Conservation (phyloP, 2,329 filamentous ascomycete species). For the Aplosporella prunicola region DNA sequence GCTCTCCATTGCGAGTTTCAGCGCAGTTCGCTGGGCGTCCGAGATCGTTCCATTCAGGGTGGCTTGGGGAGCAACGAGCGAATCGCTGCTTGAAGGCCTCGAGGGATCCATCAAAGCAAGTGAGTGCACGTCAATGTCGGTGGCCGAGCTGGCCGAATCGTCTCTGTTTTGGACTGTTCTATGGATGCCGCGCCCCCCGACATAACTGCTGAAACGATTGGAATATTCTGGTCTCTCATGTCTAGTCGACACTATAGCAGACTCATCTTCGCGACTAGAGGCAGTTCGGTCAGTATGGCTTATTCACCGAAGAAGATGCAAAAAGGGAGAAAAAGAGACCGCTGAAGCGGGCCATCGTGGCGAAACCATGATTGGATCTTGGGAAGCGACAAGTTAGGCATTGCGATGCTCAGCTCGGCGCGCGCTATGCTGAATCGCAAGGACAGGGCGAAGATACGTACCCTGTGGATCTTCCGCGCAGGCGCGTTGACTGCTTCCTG, state of each 20-base stretch:
- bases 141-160: constrained; percentile 3
- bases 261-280: too few relatives aligned
- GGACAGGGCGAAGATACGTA: neutral
- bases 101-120: constrained; percentile 3
- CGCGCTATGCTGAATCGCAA: too few relatives aligned
- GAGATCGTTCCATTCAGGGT: neutral
- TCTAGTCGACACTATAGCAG: too few relatives aligned
- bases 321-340: too few relatives aligned
- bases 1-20: constrained; percentile 6
- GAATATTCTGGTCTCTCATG: too few relatives aligned
- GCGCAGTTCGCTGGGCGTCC: constrained; percentile 1
- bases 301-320: too few relatives aligned
- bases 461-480: neutral
- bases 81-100: constrained; percentile 7
- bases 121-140: constrained; percentile 5
- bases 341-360: too few relatives aligned
- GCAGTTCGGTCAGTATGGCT: too few relatives aligned
- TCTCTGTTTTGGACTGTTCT: too few relatives aligned
- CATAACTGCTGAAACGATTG: neutral
- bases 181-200: neutral
- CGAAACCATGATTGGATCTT: too few relatives aligned
- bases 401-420: too few relatives aligned
- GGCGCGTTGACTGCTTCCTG: constrained; percentile 1
- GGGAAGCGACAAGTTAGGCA: too few relatives aligned
- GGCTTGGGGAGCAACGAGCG: constrained; percentile 4